These are phyloP conservation scores for Ampelocalamus luodianensis DNA, from an alignment of 176 grass and related monocot species.

Conservation along the genomic window DNA sequence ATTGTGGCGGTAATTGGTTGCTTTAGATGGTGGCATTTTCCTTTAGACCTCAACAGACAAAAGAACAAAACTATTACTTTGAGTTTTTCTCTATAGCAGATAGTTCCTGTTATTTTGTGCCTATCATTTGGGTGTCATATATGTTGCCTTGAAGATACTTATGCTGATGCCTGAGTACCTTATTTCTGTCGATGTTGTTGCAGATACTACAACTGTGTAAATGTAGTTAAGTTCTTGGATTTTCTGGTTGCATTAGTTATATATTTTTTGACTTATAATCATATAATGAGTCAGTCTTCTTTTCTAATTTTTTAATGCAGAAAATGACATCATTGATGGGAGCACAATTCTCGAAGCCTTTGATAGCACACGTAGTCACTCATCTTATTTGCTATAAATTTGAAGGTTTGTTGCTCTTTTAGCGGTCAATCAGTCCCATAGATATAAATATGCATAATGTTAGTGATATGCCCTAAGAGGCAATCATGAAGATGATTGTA, in stretches of 20 bases:
- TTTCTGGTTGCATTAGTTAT: slow-evolving; percentile 3
- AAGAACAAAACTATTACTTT: neutral
- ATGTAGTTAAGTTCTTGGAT: neutral
- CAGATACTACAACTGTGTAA: neutral
- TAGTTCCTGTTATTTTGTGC: neutral
- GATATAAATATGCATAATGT: neutral
- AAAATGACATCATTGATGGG: slow-evolving; percentile 97
- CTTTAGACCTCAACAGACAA: neutral
- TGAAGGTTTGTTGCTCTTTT: slow-evolving; percentile 60
- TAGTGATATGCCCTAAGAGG: too few relatives aligned
- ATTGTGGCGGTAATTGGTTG: neutral
- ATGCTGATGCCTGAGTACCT: neutral
- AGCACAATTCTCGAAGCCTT: slow-evolving; percentile 75
- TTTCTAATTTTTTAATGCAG: slow-evolving; percentile 50
- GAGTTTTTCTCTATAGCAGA: neutral
- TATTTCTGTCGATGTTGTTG: neutral
- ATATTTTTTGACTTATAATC: neutral
- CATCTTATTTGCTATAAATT: slow-evolving; percentile 97
- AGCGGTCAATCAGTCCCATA: neutral
- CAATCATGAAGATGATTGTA: too few relatives aligned
- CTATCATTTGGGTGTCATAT: neutral
- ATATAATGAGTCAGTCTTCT: neutral
- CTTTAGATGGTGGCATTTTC: neutral
- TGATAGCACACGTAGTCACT: slow-evolving; percentile 68
- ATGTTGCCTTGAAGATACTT: neutral